Percentiles rank a stretch among this genome's conserved stretches.
phyloP scores from a whole-genome alignment of 768 basidiomycete species.

The Cystofilobasidium capitatum region DNA sequence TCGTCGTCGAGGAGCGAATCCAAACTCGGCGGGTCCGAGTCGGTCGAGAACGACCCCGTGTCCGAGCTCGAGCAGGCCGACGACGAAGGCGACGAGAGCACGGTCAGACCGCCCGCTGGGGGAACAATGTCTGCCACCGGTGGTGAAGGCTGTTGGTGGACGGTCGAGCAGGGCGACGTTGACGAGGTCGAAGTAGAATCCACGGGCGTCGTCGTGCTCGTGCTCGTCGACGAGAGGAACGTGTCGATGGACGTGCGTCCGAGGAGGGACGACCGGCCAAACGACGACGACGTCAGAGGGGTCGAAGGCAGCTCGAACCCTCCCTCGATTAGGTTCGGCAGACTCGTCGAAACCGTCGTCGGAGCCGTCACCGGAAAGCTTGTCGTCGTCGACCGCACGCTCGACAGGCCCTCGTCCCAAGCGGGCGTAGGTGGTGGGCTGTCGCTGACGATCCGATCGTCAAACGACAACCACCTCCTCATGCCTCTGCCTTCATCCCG shows the following conservation, averaged over 20 bases:
- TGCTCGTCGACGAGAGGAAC: neutral
- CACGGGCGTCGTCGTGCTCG: neutral
- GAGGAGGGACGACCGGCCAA: neutral
- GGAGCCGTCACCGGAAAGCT: no score
- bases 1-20: neutral
- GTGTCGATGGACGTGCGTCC: neutral
- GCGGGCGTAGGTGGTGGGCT: neutral
- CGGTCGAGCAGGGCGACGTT: neutral
- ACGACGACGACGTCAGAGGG: no score
- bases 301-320: no score
- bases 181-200: neutral
- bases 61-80: neutral
- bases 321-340: no score
- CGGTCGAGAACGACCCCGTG: neutral
- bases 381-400: no score
- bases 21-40: conserved; percentile 2
- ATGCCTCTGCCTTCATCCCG: neutral
- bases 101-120: neutral
- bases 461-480: neutral
- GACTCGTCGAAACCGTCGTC: no score
- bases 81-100: neutral
- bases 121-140: neutral
- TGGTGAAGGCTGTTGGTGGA: neutral
- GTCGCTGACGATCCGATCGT: neutral
- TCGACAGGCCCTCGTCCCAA: neutral